Evolutionary conservation across 345 rosid genomes (phyloP), one percentile per base, ranked within the genome.

Genomic region (Laguncularia racemosa): DNA sequence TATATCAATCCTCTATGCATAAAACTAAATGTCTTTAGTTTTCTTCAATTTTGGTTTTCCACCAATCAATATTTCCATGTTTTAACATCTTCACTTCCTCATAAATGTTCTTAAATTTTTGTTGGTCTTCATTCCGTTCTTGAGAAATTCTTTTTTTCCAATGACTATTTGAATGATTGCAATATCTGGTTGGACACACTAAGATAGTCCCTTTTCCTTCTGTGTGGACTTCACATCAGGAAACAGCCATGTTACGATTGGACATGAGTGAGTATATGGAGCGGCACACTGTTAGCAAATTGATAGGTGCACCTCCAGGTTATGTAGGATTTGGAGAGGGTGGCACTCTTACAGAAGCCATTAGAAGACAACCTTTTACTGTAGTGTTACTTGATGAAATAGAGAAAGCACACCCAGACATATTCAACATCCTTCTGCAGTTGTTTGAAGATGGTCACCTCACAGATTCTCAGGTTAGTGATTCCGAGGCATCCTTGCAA

Each of bases 201-300:
- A 33, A 33, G 40, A 33, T 33, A 33, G 7, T 54, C 33, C 28
- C 49, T 50, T 57, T 16, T 38, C 53, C 40, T 47, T 18, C 53
- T 43, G 19, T 46, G 50, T 61, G n/a, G 16, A 65, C 53, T 18
- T 56, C 48, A 46, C 55, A 54, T 46, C 79, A 93, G 99, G 99
- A 93, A 71, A 82, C 81, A 26, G 83, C 97, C 16, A 85, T 93
- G 95, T 76, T 93, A 70, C 82, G 99, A 73, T 66, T 93, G 77
- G 99, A 93, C 84, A 93, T 93, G 99, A 93, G 99, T 57, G 99
- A 93, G 73, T 93, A 85, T 67, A 93, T 93, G 99, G 99, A 93
- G 83, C 89, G 97, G 44, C 96, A 85, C 72, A 82, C 95, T 6
- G 96, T 93, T 58, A 93, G 97, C 78, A 93, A 93, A 73, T 66